Evolutionary conservation across 768 basidiomycete genomes (phyloP).

Genomic region (Gymnopilus junonius): DNA sequence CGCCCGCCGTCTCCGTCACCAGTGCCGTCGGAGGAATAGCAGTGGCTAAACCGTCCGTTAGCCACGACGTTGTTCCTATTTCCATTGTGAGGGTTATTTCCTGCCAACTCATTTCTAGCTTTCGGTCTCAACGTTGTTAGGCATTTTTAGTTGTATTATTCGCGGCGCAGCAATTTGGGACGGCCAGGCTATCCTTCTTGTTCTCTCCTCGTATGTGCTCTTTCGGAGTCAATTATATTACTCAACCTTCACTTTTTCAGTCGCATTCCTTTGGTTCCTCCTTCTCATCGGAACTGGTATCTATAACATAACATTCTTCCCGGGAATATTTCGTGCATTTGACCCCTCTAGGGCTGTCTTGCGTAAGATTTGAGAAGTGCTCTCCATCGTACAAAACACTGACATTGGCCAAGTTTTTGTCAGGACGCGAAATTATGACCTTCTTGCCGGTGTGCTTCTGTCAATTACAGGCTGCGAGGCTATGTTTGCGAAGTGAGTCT

Average conservation of each 20-base stretch:
- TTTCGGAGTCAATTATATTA: neutral
- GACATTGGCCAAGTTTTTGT: conserved; percentile 54
- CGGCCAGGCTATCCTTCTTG: conserved; percentile 47
- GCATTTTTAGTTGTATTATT: conserved; percentile 62
- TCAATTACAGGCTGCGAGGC: conserved; percentile 75
- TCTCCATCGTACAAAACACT: neutral
- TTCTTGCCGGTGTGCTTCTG: conserved; percentile 66
- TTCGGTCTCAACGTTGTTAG: conserved; percentile 27
- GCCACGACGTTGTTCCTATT: conserved; percentile 53
- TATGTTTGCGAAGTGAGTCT: conserved; percentile 63
- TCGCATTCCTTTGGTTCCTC: conserved; percentile 61
- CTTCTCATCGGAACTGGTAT: conserved; percentile 58
- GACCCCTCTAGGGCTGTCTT: conserved; percentile 70
- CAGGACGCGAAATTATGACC: conserved; percentile 61
- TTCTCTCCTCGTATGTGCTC: conserved; percentile 56
- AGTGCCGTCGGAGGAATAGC: conserved; percentile 73
- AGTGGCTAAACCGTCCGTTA: conserved; percentile 56
- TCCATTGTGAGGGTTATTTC: conserved; percentile 47
- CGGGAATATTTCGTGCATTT: conserved; percentile 66
- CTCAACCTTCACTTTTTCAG: conserved; percentile 27
- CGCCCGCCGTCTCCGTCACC: conserved; percentile 71
- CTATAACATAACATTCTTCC: conserved; percentile 55
- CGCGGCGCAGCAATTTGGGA: conserved; percentile 63
- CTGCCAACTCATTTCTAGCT: neutral
- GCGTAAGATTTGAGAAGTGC: conserved; percentile 39